Evolutionary conservation across 306 rosid genomes (phyloP), one percentile per base, ranked within the genome.

Genomic region (Sechiopsis laciniata): DNA sequence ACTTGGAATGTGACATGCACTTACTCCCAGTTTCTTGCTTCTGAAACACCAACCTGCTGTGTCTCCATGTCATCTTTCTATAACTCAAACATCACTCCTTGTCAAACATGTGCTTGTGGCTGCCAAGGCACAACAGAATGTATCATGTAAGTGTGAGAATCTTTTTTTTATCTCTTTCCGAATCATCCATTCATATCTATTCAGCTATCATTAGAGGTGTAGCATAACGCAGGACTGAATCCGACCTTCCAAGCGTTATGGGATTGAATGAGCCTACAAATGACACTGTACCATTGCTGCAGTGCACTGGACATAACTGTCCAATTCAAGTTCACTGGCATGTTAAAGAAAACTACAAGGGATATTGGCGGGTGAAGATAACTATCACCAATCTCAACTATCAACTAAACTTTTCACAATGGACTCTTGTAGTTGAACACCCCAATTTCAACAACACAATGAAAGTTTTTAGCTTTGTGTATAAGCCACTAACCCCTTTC

Each of bases 11-110:
- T 61, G 67, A 61, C 12, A 24, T 92, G 97, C 54, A 88, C 97
- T 57, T 92, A 92, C 56, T 89, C 97, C 8, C 96, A 92, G 64
- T 88, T 89, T 77, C 88, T 92, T 62, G 95, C 97, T 75, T 88
- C 85, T 66, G 81, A 88, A 84, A 84, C 88, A 9, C 97, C 96
- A 7, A 92, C 95, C 67, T 92, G 97, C 56, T 92, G 97, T 57
- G 92, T 92, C 78, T 92, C 97, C 24, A 73, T 92, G 55, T 92
- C 97, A 12, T 84, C 97, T 70, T 92, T 92, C 86, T 92, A 92
- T 83, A 88, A 81, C 68, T 82, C 87, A 14, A 79, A 85, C 65
- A 82, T 92, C 79, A 85, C 86, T 60, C 74, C 92, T 78, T 92
- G 97, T 53, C 87, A 91, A 61, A 48, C 89, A 57, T 92, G 97